Percentiles rank a stretch among this genome's conserved stretches.
Conservation (phyloP, 495 filamentous ascomycete species). For the Acidiella bohemica region DNA sequence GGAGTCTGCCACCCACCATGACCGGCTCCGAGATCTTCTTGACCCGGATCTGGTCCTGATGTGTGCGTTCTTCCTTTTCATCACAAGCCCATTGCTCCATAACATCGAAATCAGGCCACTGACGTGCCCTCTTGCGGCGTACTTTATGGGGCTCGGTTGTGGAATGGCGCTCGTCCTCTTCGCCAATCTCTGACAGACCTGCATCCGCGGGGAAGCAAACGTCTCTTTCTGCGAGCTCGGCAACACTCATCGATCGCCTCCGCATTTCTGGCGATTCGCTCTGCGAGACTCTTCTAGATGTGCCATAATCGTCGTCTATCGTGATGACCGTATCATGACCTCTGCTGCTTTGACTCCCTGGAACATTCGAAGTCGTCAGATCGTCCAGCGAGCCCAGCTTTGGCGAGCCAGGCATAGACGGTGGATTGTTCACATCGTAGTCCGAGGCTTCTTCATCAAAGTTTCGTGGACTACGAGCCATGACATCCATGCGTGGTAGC, state of each 20-base stretch:
- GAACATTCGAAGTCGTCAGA: slow-evolving; percentile 62
- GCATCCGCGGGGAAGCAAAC: slow-evolving; percentile 77
- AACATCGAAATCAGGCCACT: slow-evolving; percentile 59
- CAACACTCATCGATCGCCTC: slow-evolving; percentile 38
- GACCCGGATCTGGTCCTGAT: slow-evolving; percentile 58
- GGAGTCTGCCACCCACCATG: slow-evolving; percentile 72
- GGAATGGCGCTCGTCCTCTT: slow-evolving; percentile 47
- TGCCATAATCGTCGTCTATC: slow-evolving; percentile 37
- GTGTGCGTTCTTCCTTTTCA: slow-evolving; percentile 76
- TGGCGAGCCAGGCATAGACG: slow-evolving; percentile 75
- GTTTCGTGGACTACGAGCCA: no score
- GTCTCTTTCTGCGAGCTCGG: slow-evolving; percentile 59
- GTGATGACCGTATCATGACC: slow-evolving; percentile 44
- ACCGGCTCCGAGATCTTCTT: slow-evolving; percentile 91
- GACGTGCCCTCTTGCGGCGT: slow-evolving; percentile 35
- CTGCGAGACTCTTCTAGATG: slow-evolving; percentile 30
- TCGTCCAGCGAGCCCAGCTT: slow-evolving; percentile 54
- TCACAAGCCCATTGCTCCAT: slow-evolving; percentile 82
- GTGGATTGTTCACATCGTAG: slow-evolving; percentile 93
- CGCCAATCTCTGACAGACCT: slow-evolving; percentile 60
- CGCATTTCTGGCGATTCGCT: slow-evolving; percentile 19
- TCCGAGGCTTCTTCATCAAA: slow-evolving; percentile 28
- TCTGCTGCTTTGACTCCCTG: slow-evolving; percentile 31
- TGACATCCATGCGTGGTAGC: no score
- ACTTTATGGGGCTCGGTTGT: slow-evolving; percentile 36